A percentile compares a stretch with the other conserved stretches of the same genome.
These are phyloP conservation scores for Dissophora ornata DNA, from an alignment of 192 early-diverging fungal species.

Conservation along the genomic window DNA sequence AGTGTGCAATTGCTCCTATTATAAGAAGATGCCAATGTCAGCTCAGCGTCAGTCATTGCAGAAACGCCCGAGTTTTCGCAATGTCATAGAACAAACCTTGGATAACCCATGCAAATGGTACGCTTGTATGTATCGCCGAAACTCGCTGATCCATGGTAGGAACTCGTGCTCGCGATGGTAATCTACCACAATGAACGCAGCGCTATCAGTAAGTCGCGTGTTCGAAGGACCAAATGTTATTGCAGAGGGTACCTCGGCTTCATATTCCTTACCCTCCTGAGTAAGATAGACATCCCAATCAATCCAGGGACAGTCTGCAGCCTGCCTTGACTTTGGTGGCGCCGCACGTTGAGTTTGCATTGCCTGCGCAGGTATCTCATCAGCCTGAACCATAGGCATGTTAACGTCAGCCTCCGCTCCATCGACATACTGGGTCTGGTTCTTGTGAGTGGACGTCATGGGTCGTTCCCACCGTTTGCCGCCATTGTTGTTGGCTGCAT, in stretches of 20 bases:
- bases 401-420: slow-evolving; percentile 8
- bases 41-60: no score
- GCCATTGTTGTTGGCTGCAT: slow-evolving; percentile 3
- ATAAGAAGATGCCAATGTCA: no score
- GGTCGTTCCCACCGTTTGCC: slow-evolving; percentile 32
- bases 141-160: slow-evolving; percentile 34
- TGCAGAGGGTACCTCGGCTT: no score
- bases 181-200: no score
- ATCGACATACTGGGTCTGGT: not conserved
- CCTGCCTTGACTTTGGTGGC: not conserved
- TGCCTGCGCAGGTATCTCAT: slow-evolving; percentile 29
- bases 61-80: no score
- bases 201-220: no score
- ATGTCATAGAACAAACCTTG: slow-evolving; percentile 10
- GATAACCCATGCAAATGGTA: slow-evolving; percentile 10
- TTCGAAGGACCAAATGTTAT: no score
- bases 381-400: slow-evolving; percentile 31
- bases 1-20: not conserved
- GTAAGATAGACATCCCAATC: slow-evolving; percentile 48
- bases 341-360: slow-evolving; percentile 5
- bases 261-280: slow-evolving; percentile 20
- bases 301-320: slow-evolving; percentile 26
- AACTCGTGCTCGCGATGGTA: slow-evolving; percentile 36
- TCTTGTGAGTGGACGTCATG: slow-evolving; percentile 10
- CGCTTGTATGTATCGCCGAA: slow-evolving; percentile 15